These are phyloP conservation scores for Hydnomerulius pinastri DNA, from an alignment of 768 basidiomycete species.

Conservation along the genomic window DNA sequence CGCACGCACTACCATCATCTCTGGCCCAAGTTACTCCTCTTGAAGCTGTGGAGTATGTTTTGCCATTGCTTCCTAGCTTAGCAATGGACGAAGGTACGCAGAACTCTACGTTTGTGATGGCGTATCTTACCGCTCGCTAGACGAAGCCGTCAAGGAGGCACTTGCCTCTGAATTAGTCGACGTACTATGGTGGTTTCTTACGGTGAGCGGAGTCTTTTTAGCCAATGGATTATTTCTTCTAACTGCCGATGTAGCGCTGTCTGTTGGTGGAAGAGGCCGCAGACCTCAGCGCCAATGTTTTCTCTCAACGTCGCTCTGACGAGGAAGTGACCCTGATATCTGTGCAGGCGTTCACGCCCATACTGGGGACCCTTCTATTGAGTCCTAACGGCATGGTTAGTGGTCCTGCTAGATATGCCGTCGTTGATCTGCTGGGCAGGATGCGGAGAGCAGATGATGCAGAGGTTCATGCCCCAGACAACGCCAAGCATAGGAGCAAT, in stretches of 20 bases:
- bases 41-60: constrained; percentile 91
- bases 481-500: constrained; percentile 31
- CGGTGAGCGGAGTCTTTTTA: constrained; percentile 39
- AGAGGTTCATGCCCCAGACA: constrained; percentile 37
- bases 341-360: constrained; percentile 87
- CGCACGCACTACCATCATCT: constrained; percentile 78
- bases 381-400: constrained; percentile 76
- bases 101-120: background rate
- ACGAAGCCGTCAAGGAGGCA: constrained; percentile 87
- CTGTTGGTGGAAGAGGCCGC: constrained; percentile 54
- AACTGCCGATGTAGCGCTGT: constrained; percentile 52
- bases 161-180: constrained; percentile 77
- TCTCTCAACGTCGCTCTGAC: constrained; percentile 12
- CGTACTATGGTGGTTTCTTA: constrained; percentile 93
- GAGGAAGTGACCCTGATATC: constrained; percentile 51
- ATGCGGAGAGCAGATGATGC: constrained; percentile 61
- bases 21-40: constrained; percentile 75
- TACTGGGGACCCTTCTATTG: constrained; percentile 85
- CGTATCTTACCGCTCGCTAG: constrained; percentile 39
- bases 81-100: constrained; percentile 82
- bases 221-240: constrained; percentile 1
- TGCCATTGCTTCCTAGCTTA: constrained; percentile 84
- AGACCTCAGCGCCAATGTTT: constrained; percentile 15
- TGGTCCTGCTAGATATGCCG: constrained; percentile 67
- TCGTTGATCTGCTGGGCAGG: constrained; percentile 76